These are phyloP conservation scores for Penicillium frequentans DNA, from an alignment of 2,329 filamentous ascomycete genomes.

Conservation along the genomic window DNA sequence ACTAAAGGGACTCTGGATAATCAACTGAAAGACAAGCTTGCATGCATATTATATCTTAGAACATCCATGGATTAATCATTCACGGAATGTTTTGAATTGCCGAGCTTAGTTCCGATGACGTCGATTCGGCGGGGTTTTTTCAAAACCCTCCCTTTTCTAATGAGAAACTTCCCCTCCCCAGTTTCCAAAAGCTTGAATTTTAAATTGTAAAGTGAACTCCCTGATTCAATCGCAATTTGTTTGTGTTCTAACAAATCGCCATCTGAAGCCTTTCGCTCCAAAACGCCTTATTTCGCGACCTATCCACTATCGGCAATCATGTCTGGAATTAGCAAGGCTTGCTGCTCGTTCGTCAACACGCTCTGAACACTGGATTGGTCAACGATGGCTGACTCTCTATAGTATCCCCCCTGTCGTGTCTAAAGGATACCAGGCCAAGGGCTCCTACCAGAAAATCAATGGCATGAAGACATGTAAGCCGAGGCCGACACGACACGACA, in stretches of 20 bases:
- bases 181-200: not conserved
- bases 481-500: not conserved
- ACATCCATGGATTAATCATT: not conserved
- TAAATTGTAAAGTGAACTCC: not conserved
- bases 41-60: too few relatives aligned
- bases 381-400: constrained; percentile 1
- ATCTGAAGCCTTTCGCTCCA: not conserved
- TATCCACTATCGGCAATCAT: constrained; percentile 24
- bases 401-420: constrained; percentile 45
- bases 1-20: too few relatives aligned
- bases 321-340: constrained; percentile 46
- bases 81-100: not conserved
- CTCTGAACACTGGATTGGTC: not conserved
- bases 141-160: not conserved
- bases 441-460: constrained; percentile 59
- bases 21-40: too few relatives aligned
- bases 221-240: not conserved
- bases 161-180: not conserved
- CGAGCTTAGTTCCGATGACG: constrained; percentile 20
- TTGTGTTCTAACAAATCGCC: not conserved
- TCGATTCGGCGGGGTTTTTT: constrained; percentile 15
- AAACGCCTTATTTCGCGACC: constrained; percentile 20
- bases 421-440: constrained; percentile 56
- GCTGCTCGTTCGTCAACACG: constrained; percentile 41
- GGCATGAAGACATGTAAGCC: constrained; percentile 60